Evolutionary conservation across 2,329 filamentous ascomycete species (phyloP), one percentile per base, ranked within the genome.

Genomic region (Penicillium hordei): DNA sequence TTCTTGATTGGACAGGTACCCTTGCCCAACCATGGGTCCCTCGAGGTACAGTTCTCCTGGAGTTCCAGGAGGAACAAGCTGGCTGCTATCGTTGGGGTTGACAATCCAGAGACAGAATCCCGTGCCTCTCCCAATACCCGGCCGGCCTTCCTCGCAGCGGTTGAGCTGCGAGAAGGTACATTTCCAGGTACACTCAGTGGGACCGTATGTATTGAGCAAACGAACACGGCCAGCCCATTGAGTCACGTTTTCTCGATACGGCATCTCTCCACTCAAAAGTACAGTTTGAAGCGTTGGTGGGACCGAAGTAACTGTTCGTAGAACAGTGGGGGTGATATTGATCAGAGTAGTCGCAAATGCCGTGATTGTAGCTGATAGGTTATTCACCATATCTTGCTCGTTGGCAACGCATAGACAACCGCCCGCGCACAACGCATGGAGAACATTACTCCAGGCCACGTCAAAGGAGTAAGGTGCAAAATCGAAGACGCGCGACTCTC

Each of bases 391-490:
- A 33, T 48, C 29, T 34, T 48, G 45, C 45, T 48, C 45, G 45
- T 48, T 48, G 29, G 45, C 27, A 21, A 51, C 9, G n/a, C 48
- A 51, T 0, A 51, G 25, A 23, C 48, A 51, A 10, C 34, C 48
- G 1, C 48, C 48, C 15, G 36, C 48, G 10, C 23, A 39, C 17
- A 51, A 8, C 8, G 48, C 42, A 9, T 39, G 25, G 15, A 51
- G 23, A 12, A 29, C 48, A 31, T 51, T 51, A 17, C 25, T 29
- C 34, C 34, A 40, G n/a, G 48, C 34, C 10, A 40, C 48, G n/a
- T 51, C 48, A 40, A 51, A 51, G 3, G 48, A 39, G n/a, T 51
- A 51, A 17, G 48, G 36, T 6, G 34, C 48, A 39, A 51, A 51
- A n/a, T 51, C 48, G 7, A 39, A 51, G 12, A 40, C 34, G 5